A percentile compares a stretch with the other conserved stretches of the same genome.
These are phyloP conservation scores for Diutina ranongensis DNA, from an alignment of 1,139 yeast genomes.

Conservation along the genomic window DNA sequence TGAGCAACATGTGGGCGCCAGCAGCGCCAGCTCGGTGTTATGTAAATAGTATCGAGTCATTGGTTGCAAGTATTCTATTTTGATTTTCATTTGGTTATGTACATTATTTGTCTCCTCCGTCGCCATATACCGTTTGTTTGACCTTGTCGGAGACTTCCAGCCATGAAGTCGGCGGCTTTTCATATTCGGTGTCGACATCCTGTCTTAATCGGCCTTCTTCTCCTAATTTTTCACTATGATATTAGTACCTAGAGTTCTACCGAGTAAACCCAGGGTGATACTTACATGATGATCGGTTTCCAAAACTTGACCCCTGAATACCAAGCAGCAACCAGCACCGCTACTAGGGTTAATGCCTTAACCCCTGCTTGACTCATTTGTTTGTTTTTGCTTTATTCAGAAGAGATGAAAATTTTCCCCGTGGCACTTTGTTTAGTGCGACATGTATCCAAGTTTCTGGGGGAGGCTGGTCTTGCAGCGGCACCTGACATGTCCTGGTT, in stretches of 20 bases:
- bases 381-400: too few relatives aligned
- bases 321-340: conserved; percentile 30
- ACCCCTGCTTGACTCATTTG: conserved; percentile 10
- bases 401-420: neutral
- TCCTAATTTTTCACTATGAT: conserved; percentile 45
- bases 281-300: conserved; percentile 62
- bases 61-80: too few relatives aligned
- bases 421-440: too few relatives aligned
- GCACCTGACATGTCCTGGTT: too few relatives aligned
- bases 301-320: conserved; percentile 55
- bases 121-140: conserved; percentile 10
- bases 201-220: conserved; percentile 56
- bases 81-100: too few relatives aligned
- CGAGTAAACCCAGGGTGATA: conserved; percentile 10
- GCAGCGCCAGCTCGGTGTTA: too few relatives aligned
- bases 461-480: too few relatives aligned
- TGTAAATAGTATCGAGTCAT: too few relatives aligned
- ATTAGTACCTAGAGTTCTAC: conserved; percentile 8
- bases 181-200: conserved; percentile 43
- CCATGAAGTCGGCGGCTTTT: conserved; percentile 27
- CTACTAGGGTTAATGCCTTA: conserved; percentile 17
- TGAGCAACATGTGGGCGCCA: too few relatives aligned
- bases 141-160: conserved; percentile 24
- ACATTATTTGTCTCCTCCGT: neutral
- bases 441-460: too few relatives aligned